Base-by-base conservation (phyloP, 257 asterid genomes). In the Asclepias syriaca region DNA sequence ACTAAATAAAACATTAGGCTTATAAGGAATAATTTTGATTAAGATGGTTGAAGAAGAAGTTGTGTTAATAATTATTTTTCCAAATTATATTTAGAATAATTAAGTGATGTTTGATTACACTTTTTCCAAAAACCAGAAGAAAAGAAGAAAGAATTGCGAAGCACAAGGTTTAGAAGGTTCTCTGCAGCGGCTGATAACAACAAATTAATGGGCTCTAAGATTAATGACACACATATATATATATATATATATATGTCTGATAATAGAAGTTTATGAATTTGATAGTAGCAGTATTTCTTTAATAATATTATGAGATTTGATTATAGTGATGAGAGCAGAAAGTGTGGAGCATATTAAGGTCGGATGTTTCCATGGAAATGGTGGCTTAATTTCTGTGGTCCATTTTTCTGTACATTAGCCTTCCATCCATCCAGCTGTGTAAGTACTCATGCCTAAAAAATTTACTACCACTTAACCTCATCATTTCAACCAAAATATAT, bases 121-220 rank as follows among this genome's bases (percentile, higher is more conserved):
- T 43, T 43, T 43, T 43, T 9, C 10, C 48, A 43, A 43, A 43
- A 43, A 43, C 48, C 48, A 8, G 8, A 51, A 40, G 18, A 29
- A 32, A 60, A 37, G 27, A 14, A 54, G 27, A 40, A 69, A 64
- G 39, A 39, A 24, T 27, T 48, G 32, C 8, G 65, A 21, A 73
- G 76, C 83, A 75, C 84, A 71, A 81, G 79, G 80, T 78, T 86
- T 78, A 82, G 96, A 90, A 90, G 90, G 86, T 90, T 90, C 95
- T 86, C 74, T 66, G 65, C 76, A 51, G 87, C 74, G 66, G 60
- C 76, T 56, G 76, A 79, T 84, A 43, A 80, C 77, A 83, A 82
- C 82, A 84, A 78, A 81, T 84, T 34, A 34, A 34, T 83, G 68
- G 80, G 91, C 86, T 67, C 85, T 70, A 80, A 84, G 82, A 85